phyloP scores from a whole-genome alignment of 2,329 filamentous ascomycete genomes.

The Fusarium algeriense region DNA sequence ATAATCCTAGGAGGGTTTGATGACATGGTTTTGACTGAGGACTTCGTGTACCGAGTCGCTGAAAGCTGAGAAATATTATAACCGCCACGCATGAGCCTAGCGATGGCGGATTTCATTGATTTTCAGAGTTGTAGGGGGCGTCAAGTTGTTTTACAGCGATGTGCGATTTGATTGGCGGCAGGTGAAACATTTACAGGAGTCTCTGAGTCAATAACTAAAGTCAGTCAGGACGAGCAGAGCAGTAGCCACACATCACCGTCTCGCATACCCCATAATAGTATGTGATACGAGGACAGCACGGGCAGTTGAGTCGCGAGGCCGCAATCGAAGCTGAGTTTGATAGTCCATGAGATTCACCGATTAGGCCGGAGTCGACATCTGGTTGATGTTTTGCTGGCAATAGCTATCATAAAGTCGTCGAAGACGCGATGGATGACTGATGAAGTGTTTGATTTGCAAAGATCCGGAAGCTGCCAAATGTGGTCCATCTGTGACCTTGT shows the following conservation, averaged over 20 bases:
- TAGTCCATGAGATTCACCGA: conserved; percentile 52
- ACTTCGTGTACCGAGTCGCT: background rate
- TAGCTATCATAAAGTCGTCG: conserved; percentile 55
- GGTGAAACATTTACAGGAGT: conserved; percentile 51
- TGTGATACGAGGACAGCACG: conserved; percentile 48
- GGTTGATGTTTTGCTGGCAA: conserved; percentile 53
- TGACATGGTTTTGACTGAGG: background rate
- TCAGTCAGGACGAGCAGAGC: conserved; percentile 46
- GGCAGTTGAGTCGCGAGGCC: conserved; percentile 48
- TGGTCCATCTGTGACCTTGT: conserved; percentile 54
- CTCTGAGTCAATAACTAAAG: conserved; percentile 47
- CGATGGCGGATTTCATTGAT: conserved; percentile 22
- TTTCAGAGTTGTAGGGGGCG: conserved; percentile 42
- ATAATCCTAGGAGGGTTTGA: background rate
- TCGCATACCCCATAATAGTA: conserved; percentile 42
- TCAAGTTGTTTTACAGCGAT: conserved; percentile 51
- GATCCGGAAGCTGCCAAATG: conserved; percentile 56
- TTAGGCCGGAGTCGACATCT: conserved; percentile 52
- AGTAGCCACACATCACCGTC: conserved; percentile 39
- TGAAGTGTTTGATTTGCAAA: conserved; percentile 57
- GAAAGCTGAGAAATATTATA: background rate
- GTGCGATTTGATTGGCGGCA: conserved; percentile 44
- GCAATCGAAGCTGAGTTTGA: conserved; percentile 52
- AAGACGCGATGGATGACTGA: conserved; percentile 55
- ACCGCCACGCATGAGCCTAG: conserved; percentile 1